These are phyloP conservation scores for Pecoramyces ruminantium DNA, from an alignment of 192 early-diverging fungal species.

Conservation along the genomic window DNA sequence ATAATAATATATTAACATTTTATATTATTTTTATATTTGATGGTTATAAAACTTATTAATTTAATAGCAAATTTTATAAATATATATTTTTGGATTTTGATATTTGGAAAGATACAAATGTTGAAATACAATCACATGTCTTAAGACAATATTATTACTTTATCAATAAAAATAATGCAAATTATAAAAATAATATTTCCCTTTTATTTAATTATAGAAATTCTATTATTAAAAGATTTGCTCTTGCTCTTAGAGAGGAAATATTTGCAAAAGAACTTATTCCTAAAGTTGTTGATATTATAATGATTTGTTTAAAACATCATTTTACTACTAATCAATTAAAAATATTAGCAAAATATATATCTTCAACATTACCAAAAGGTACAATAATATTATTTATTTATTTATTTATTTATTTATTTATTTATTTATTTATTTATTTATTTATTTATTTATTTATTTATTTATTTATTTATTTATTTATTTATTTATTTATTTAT, in stretches of 20 bases:
- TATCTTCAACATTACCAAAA: background rate
- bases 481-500: too few species aligned
- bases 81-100: background rate
- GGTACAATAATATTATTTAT: too few species aligned
- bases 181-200: background rate
- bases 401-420: too few species aligned
- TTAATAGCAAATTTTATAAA: background rate
- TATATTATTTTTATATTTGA: too few species aligned
- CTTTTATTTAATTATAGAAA: background rate
- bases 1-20: too few species aligned
- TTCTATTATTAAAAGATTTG: background rate
- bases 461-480: too few species aligned
- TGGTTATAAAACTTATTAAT: too few species aligned
- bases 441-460: too few species aligned
- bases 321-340: background rate
- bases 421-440: too few species aligned
- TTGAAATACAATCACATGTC: background rate
- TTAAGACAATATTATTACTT: background rate
- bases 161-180: background rate
- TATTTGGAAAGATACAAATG: background rate
- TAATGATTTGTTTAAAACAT: background rate
- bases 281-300: background rate
- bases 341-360: background rate
- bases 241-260: background rate
- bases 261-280: background rate